Conservation (phyloP, 148 eudicot genomes). For the Diospyros lotus region DNA sequence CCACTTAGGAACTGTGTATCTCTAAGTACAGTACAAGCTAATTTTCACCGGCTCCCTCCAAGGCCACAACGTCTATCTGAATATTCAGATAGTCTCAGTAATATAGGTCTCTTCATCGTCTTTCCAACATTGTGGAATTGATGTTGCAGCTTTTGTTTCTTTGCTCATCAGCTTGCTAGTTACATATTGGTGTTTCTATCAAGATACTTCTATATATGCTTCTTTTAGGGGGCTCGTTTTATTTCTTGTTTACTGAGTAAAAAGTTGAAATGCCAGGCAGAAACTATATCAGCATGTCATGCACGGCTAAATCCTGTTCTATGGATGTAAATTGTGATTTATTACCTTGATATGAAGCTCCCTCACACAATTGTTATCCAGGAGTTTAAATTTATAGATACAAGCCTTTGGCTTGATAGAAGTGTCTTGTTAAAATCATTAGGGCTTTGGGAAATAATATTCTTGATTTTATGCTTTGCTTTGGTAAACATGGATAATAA, state of each 20-base stretch:
- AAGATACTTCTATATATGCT: neutral
- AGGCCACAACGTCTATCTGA: constrained; percentile 81
- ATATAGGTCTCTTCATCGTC: constrained; percentile 45
- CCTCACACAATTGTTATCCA: neutral
- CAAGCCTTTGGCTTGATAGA: neutral
- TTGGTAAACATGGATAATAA: neutral
- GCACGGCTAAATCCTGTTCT: neutral
- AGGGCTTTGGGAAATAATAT: neutral
- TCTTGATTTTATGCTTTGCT: neutral
- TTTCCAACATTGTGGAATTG: neutral
- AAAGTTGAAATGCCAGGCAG: neutral
- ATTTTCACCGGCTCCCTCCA: constrained; percentile 54
- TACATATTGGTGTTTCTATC: neutral
- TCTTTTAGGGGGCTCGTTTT: neutral
- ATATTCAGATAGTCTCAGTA: constrained; percentile 55
- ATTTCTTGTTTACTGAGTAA: neutral
- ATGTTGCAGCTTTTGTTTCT: neutral
- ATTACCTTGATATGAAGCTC: neutral
- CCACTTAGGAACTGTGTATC: constrained; percentile 65
- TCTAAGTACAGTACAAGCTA: constrained; percentile 24
- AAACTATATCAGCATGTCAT: neutral
- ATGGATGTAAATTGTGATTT: neutral
- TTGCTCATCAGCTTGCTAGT: neutral
- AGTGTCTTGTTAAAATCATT: neutral
- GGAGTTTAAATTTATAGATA: neutral